phyloP scores from a whole-genome alignment of 371 early-diverging fungal genomes.

The Syncephalastrum contaminatum region DNA sequence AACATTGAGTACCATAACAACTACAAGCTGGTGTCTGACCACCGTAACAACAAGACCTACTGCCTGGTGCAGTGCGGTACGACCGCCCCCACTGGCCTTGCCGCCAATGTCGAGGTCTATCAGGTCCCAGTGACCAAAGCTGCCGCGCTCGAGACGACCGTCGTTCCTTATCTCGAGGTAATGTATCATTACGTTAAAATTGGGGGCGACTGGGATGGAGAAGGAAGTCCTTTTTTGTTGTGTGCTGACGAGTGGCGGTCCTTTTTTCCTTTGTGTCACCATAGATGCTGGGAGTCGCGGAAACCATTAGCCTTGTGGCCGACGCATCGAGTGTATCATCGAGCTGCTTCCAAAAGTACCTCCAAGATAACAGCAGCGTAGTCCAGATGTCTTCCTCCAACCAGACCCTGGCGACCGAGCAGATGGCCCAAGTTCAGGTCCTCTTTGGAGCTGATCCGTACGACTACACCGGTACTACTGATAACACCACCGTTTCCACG shows the following conservation, averaged over 20 bases:
- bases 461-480: conserved; percentile 14
- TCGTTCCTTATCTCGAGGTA: conserved; percentile 67
- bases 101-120: conserved; percentile 52
- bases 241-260: background rate
- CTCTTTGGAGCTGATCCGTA: conserved; percentile 35
- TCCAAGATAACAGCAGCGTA: conserved; percentile 25
- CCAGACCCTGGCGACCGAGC: conserved; percentile 37
- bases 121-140: conserved; percentile 58
- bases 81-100: conserved; percentile 46
- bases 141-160: conserved; percentile 63
- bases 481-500: conserved; percentile 31
- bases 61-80: conserved; percentile 76
- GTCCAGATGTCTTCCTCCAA: conserved; percentile 37
- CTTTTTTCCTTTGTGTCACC: conserved; percentile 2
- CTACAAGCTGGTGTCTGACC: conserved; percentile 61
- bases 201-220: background rate
- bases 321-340: conserved; percentile 61
- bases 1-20: conserved; percentile 62
- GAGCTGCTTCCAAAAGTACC: conserved; percentile 63
- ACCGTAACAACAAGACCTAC: conserved; percentile 38
- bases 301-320: conserved; percentile 52
- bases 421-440: conserved; percentile 40
- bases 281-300: conserved; percentile 65
- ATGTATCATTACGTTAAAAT: background rate
- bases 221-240: background rate